A percentile compares a stretch with the other conserved stretches of the same genome.
Conservation (phyloP, 2,329 filamentous ascomycete species). For the Xylariaceae sp. region DNA sequence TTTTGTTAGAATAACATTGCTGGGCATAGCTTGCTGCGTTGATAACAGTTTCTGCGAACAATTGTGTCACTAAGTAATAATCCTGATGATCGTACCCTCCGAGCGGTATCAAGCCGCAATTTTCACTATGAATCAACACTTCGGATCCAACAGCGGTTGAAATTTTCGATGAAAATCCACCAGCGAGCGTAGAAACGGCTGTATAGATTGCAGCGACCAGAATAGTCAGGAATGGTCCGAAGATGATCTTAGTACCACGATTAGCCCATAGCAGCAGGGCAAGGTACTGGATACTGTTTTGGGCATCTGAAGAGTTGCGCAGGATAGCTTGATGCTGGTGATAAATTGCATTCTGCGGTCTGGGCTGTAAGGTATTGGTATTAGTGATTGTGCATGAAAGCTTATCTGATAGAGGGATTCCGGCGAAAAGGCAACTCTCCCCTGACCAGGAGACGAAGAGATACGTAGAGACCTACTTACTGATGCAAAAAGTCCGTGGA, state of each 20-base stretch:
- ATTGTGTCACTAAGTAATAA: background rate
- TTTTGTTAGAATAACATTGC: constrained; percentile 6
- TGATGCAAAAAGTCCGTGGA: no score
- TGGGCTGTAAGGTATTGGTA: no score
- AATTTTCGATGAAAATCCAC: constrained; percentile 11
- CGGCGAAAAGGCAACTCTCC: no score
- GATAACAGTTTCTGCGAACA: background rate
- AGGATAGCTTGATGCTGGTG: constrained; percentile 8
- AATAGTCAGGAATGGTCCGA: background rate
- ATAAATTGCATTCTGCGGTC: constrained; percentile 5
- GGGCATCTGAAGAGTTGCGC: constrained; percentile 2
- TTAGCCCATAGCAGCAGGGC: background rate
- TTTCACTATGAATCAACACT: constrained; percentile 3
- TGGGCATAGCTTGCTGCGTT: constrained; percentile 9
- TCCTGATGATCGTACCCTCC: background rate
- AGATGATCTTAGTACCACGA: background rate
- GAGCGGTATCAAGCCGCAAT: constrained; percentile 7
- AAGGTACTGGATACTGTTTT: background rate
- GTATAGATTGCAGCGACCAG: background rate
- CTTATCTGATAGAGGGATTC: no score
- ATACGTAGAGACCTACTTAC: no score
- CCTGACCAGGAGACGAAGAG: no score
- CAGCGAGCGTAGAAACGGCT: constrained; percentile 4
- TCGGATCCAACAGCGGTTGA: constrained; percentile 5
- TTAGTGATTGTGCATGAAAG: no score